These are phyloP conservation scores for Talaromyces verruculosus DNA, from an alignment of 2,329 filamentous ascomycete genomes.

Conservation along the genomic window DNA sequence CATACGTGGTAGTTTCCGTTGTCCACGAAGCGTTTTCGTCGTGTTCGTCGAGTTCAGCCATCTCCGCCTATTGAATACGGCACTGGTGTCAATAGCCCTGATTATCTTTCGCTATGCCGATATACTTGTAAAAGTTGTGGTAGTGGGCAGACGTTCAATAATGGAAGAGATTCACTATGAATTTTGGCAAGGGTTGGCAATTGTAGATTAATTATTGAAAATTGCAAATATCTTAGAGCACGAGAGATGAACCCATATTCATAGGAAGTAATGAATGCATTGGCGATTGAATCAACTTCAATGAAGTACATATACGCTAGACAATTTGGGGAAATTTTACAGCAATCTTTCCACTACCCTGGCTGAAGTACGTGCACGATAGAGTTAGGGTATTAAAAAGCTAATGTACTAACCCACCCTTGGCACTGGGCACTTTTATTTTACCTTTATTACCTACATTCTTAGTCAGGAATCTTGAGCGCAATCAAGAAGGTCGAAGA, in stretches of 20 bases:
- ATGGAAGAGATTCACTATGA: neutral
- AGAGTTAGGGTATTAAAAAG: neutral
- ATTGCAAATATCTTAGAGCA: neutral
- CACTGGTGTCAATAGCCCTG: too few relatives aligned
- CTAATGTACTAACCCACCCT: neutral
- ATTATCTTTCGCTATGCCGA: too few relatives aligned
- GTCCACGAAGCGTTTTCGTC: neutral
- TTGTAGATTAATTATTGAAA: neutral
- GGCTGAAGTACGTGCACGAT: neutral
- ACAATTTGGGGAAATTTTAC: neutral
- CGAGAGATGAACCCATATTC: neutral
- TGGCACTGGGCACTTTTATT: neutral
- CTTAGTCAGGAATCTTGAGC: neutral
- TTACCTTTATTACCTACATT: neutral
- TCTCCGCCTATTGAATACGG: neutral
- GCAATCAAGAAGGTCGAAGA: neutral
- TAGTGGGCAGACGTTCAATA: neutral
- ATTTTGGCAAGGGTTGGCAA: neutral
- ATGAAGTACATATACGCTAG: neutral
- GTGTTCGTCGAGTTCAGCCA: neutral
- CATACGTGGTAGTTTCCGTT: neutral
- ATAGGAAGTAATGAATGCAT: neutral
- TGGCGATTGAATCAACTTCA: neutral
- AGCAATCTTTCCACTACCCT: neutral
- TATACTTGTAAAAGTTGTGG: neutral